phyloP scores from a whole-genome alignment of 208 protist genomes.

The Angomonas deanei region DNA sequence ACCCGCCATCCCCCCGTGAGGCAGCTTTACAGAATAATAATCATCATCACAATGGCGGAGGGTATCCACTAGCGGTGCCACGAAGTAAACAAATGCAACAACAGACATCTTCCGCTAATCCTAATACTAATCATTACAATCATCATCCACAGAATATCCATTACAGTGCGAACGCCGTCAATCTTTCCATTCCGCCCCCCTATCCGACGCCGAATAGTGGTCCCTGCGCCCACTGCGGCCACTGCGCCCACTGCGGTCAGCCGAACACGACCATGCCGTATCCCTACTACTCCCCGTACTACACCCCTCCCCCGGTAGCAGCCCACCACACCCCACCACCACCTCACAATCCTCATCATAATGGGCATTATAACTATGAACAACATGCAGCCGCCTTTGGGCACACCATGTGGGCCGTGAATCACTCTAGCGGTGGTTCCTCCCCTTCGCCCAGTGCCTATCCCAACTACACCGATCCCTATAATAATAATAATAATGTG shows the following conservation, averaged over 20 bases:
- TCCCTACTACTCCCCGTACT: neutral
- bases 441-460: neutral
- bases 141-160: no score
- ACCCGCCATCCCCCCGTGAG: neutral
- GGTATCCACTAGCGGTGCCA: neutral
- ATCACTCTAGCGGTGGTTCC: no score
- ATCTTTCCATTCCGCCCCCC: no score
- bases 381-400: neutral
- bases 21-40: neutral
- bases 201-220: no score
- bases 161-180: no score
- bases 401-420: no score
- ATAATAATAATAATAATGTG: conserved; percentile 5
- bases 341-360: neutral
- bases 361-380: neutral
- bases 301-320: neutral
- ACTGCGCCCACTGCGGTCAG: neutral
- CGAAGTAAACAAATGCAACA: neutral
- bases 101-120: no score
- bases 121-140: no score
- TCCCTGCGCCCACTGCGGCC: neutral
- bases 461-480: neutral
- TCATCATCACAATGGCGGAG: neutral
- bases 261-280: neutral
- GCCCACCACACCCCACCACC: neutral